Evolutionary conservation across 768 basidiomycete genomes (phyloP).

Genomic region (Russula ochroleuca): DNA sequence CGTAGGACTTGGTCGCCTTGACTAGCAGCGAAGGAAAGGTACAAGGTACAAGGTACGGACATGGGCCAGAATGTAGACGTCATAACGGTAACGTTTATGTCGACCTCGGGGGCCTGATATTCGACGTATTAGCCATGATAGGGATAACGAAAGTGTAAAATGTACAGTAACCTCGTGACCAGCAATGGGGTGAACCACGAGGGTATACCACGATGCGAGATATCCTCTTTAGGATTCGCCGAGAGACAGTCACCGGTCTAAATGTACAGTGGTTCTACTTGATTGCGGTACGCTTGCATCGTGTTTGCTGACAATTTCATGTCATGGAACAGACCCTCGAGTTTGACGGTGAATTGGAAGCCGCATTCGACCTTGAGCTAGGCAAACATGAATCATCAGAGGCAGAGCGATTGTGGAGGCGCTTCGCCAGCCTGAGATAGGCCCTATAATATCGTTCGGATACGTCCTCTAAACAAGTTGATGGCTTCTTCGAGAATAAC

Average conservation of each 20-base stretch:
- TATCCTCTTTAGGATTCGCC: too few species aligned
- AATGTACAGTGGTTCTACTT: constrained; percentile 59
- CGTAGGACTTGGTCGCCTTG: constrained; percentile 69
- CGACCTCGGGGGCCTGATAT: constrained; percentile 63
- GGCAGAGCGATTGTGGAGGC: constrained; percentile 82
- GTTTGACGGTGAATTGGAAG: constrained; percentile 92
- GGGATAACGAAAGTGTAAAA: background rate
- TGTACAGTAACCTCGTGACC: too few species aligned
- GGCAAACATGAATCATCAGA: constrained; percentile 99
- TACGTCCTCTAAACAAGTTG: constrained; percentile 92
- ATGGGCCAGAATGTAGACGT: constrained; percentile 97
- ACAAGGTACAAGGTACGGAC: constrained; percentile 58
- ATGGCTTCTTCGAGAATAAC: constrained; percentile 90
- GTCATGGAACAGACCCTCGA: constrained; percentile 99
- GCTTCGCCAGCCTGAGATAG: constrained; percentile 92
- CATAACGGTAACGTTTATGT: constrained; percentile 87
- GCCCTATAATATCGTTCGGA: constrained; percentile 98
- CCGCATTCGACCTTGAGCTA: constrained; percentile 97
- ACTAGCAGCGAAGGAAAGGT: constrained; percentile 61
- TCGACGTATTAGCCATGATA: constrained; percentile 15
- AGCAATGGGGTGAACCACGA: too few species aligned
- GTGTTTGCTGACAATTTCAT: constrained; percentile 86
- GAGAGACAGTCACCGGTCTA: too few species aligned
- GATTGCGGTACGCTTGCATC: constrained; percentile 64
- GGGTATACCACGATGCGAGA: too few species aligned